phyloP scores from a whole-genome alignment of 2,329 filamentous ascomycete species.

The Emergomyces pasteurianus region DNA sequence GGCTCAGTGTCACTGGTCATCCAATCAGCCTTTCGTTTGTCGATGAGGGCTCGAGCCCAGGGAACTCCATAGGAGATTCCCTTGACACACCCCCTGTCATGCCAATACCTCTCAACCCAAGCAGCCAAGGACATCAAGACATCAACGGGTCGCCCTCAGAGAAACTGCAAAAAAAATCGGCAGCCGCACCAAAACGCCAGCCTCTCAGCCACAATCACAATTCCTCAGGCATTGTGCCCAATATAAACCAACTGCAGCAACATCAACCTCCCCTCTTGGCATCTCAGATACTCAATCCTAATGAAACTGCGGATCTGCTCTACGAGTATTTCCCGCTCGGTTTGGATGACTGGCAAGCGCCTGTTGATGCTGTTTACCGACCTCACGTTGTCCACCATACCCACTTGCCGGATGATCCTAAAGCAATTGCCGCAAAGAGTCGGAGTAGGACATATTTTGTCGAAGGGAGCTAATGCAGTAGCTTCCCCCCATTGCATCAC shows the following conservation, averaged over 20 bases:
- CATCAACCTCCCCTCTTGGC: conserved; percentile 30
- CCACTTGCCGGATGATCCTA: conserved; percentile 53
- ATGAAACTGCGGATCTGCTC: conserved; percentile 66
- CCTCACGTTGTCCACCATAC: conserved; percentile 93
- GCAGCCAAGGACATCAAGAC: background rate
- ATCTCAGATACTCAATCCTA: conserved; percentile 41
- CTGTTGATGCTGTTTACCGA: conserved; percentile 78
- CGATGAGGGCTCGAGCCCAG: conserved; percentile 41
- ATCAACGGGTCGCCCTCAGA: background rate
- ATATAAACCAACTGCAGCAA: conserved; percentile 19
- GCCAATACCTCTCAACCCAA: background rate
- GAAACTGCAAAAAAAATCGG: conserved; percentile 19
- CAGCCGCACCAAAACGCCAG: conserved; percentile 19
- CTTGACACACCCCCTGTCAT: conserved; percentile 7
- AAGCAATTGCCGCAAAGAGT: conserved; percentile 53
- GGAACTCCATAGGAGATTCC: conserved; percentile 1
- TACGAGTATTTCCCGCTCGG: conserved; percentile 94
- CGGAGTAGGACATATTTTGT: conserved; percentile 63
- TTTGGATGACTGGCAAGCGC: conserved; percentile 82
- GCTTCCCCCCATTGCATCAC: background rate
- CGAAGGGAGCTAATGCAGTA: conserved; percentile 17
- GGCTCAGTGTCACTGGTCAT: conserved; percentile 25
- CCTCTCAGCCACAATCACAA: conserved; percentile 18
- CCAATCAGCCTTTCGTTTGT: conserved; percentile 45
- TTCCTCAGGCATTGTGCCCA: conserved; percentile 16